Conservation (phyloP, 495 filamentous ascomycete genomes). For the Sphaerosporella brunnea region DNA sequence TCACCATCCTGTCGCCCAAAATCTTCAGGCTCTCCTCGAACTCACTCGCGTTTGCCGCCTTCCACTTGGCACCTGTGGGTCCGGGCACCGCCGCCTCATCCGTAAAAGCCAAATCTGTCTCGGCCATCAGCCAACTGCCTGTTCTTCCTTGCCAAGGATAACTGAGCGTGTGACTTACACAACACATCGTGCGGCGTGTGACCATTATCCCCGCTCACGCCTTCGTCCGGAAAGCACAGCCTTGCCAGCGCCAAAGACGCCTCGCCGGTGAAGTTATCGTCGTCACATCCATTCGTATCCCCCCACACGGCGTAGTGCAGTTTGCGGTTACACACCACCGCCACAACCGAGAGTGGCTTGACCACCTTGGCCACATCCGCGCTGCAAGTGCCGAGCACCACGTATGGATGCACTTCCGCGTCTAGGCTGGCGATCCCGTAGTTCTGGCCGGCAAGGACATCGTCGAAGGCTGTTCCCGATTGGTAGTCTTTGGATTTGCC, state of each 20-base stretch:
- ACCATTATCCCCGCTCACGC: constrained; percentile 34
- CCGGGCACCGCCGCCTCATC: constrained; percentile 35
- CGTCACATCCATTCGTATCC: constrained; percentile 37
- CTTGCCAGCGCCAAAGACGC: constrained; percentile 39
- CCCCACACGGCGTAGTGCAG: constrained; percentile 49
- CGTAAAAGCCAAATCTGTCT: constrained; percentile 33
- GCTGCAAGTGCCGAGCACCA: constrained; percentile 3
- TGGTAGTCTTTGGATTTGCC: not conserved
- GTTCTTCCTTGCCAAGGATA: no score
- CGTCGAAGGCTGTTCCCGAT: not conserved
- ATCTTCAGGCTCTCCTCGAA: constrained; percentile 36
- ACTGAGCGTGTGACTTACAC: constrained; percentile 22
- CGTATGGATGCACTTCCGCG: not conserved
- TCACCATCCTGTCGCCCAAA: constrained; percentile 29
- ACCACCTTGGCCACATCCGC: constrained; percentile 31
- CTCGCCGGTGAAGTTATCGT: constrained; percentile 35
- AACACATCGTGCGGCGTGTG: constrained; percentile 35
- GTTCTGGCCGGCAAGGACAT: not conserved
- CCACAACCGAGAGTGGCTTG: constrained; percentile 43
- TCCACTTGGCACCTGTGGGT: constrained; percentile 33
- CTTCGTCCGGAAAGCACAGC: constrained; percentile 33
- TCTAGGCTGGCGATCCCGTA: not conserved
- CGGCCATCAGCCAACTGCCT: no score
- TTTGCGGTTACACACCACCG: constrained; percentile 42
- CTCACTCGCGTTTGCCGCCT: constrained; percentile 28